A percentile compares a stretch with the other conserved stretches of the same genome.
These are phyloP conservation scores for Talaromyces borbonicus DNA, from an alignment of 495 filamentous ascomycete species.

Conservation along the genomic window DNA sequence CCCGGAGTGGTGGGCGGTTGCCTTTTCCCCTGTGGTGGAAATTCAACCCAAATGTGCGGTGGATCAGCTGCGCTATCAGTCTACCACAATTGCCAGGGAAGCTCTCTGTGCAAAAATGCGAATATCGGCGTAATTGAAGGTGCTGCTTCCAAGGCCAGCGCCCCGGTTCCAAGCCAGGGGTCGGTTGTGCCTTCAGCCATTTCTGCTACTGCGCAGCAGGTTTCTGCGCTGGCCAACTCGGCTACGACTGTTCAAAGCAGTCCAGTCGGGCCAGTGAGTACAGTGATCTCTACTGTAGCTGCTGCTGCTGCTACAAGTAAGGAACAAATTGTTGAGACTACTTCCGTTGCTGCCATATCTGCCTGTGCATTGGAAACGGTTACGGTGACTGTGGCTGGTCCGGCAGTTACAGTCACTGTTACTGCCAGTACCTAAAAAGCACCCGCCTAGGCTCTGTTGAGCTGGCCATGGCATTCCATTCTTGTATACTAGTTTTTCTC, in stretches of 20 bases:
- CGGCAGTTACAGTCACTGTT: not conserved
- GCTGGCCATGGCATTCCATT: not conserved
- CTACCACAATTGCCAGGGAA: slow-evolving; percentile 7
- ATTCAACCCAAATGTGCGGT: slow-evolving; percentile 8
- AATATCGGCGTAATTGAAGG: slow-evolving; percentile 4
- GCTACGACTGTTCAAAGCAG: too few species aligned
- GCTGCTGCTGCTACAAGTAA: not conserved
- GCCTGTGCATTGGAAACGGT: not conserved
- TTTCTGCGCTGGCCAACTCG: too few species aligned
- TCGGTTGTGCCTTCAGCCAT: not conserved
- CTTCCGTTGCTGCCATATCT: not conserved
- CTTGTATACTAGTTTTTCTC: not conserved
- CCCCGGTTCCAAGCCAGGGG: not conserved
- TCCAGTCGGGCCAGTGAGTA: too few species aligned
- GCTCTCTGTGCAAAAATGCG: slow-evolving; percentile 4
- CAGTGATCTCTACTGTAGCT: not conserved
- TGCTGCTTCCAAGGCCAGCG: too few species aligned
- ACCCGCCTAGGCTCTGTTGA: not conserved
- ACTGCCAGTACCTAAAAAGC: not conserved
- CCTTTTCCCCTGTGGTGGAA: slow-evolving; percentile 7
- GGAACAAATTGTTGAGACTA: too few species aligned
- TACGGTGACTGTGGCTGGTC: not conserved
- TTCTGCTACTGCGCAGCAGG: not conserved
- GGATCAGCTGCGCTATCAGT: slow-evolving; percentile 6
- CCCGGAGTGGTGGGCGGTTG: slow-evolving; percentile 13